Percentiles rank a stretch among this genome's conserved stretches.
Conservation (phyloP, 2,329 filamentous ascomycete genomes). For the Colletotrichum sansevieriae region DNA sequence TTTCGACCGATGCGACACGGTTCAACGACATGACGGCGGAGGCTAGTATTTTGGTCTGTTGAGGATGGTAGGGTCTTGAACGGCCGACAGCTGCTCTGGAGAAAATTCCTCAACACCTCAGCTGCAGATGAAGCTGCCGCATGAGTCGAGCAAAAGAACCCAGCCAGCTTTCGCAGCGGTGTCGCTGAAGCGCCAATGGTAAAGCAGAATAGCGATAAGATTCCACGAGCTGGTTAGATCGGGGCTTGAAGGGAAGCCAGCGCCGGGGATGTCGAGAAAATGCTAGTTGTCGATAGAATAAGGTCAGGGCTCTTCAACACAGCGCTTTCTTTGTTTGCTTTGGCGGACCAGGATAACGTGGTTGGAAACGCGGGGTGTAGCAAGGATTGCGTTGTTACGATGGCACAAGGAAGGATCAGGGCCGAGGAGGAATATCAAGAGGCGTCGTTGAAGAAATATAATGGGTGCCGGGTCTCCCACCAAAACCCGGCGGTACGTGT, state of each 20-base stretch:
- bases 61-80: no score
- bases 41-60: no score
- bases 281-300: neutral
- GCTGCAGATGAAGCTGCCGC: neutral
- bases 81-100: no score
- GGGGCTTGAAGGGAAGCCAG: neutral
- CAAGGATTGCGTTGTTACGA: constrained; percentile 6
- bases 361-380: neutral
- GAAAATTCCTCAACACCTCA: no score
- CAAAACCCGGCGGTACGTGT: neutral
- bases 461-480: neutral
- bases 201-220: no score
- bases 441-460: neutral
- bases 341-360: neutral
- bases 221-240: no score
- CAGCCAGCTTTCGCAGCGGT: neutral
- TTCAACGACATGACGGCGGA: constrained; percentile 63
- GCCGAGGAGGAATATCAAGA: neutral
- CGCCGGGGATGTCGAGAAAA: neutral
- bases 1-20: constrained; percentile 66
- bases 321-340: neutral
- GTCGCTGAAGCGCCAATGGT: no score
- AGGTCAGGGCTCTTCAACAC: neutral
- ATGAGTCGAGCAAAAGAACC: neutral
- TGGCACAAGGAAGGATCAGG: neutral